Conservation (phyloP, 768 basidiomycete species). For the Clavaria fumosa region DNA sequence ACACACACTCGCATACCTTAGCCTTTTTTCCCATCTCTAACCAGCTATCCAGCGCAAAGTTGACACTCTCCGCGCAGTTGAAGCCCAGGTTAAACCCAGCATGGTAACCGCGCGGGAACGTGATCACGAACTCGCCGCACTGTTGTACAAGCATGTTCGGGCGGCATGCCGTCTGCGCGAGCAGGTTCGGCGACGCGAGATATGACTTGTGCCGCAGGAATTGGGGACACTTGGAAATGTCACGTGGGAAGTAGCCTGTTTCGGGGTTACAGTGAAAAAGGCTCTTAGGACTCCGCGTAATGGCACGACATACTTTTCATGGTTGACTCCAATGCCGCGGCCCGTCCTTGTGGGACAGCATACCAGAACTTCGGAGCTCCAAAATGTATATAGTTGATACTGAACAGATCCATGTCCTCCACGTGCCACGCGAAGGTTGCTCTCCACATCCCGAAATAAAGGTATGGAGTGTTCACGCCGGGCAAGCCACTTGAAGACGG, state of each 20-base stretch:
- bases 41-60: conserved; percentile 94
- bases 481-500: conserved; percentile 64
- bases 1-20: conserved; percentile 57
- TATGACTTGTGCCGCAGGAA: conserved; percentile 96
- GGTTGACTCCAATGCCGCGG: conserved; percentile 68
- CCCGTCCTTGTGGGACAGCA: conserved; percentile 78
- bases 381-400: conserved; percentile 98
- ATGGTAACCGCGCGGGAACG: conserved; percentile 89
- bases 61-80: conserved; percentile 95
- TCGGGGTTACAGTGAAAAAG: conserved; percentile 1
- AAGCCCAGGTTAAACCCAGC: conserved; percentile 94
- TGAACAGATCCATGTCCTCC: conserved; percentile 98
- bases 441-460: conserved; percentile 99
- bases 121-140: conserved; percentile 92
- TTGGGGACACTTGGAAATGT: conserved; percentile 73
- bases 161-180: conserved; percentile 62
- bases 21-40: conserved; percentile 76
- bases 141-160: conserved; percentile 87
- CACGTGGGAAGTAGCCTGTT: conserved; percentile 78
- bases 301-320: conserved; percentile 79
- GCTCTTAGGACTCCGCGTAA: no score
- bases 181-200: conserved; percentile 72
- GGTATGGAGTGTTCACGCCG: conserved; percentile 93
- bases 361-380: conserved; percentile 98
- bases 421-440: conserved; percentile 99